Percentiles rank a stretch among this genome's conserved stretches.
These are phyloP conservation scores for Epicoccum sorghinum DNA, from an alignment of 2,329 filamentous ascomycete genomes.

Conservation along the genomic window DNA sequence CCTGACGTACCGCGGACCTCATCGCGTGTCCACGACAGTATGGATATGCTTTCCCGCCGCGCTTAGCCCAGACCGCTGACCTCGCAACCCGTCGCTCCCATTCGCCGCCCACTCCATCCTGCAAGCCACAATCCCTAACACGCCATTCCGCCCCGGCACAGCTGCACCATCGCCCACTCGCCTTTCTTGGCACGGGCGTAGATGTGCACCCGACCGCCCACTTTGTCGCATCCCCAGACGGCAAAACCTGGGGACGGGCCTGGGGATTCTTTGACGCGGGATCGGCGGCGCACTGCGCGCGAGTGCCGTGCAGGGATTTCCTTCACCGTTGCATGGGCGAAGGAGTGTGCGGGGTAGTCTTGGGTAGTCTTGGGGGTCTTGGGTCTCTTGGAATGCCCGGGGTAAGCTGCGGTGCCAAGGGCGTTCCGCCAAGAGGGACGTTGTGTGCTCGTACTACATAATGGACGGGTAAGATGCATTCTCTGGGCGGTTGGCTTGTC, in stretches of 20 bases:
- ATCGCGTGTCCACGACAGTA: not conserved
- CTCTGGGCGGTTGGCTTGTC: too few species aligned
- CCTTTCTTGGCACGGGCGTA: constrained; percentile 9
- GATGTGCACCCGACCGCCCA: not conserved
- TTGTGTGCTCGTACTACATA: constrained; percentile 3
- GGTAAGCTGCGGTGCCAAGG: constrained; percentile 21
- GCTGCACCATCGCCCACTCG: not conserved
- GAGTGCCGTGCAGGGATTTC: not conserved
- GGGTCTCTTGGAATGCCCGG: not conserved
- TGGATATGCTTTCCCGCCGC: constrained; percentile 14
- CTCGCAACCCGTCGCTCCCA: not conserved
- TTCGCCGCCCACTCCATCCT: not conserved
- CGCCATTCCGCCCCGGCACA: constrained; percentile 6
- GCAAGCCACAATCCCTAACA: constrained; percentile 7
- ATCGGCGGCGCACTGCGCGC: not conserved
- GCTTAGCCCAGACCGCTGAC: not conserved
- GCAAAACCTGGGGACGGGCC: not conserved
- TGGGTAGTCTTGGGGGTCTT: constrained; percentile 5
- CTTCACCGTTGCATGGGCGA: constrained; percentile 8
- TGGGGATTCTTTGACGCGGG: not conserved
- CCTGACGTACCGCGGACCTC: not conserved
- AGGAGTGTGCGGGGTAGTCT: constrained; percentile 31
- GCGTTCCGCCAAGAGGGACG: not conserved
- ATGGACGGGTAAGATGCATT: constrained; percentile 4
- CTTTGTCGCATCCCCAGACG: not conserved